Conservation (phyloP, 192 early-diverging fungal species). For the Coemansia sp. region DNA sequence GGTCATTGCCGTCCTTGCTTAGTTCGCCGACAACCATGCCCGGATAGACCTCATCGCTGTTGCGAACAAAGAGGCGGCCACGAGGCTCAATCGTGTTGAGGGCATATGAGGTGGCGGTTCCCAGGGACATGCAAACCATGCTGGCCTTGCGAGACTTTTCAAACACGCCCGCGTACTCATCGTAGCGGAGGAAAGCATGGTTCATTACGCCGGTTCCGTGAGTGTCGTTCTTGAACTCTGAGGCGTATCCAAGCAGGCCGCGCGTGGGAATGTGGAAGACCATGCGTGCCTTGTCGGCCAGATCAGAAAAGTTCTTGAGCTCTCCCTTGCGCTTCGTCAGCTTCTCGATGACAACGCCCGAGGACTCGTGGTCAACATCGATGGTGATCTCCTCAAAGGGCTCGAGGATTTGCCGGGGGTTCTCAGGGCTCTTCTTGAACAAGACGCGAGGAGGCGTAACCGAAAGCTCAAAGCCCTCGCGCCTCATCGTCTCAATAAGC, state of each 20-base stretch:
- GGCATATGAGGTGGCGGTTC: slow-evolving; percentile 71
- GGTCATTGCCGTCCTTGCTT: slow-evolving; percentile 64
- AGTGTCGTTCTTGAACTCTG: slow-evolving; percentile 88
- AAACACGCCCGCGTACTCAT: slow-evolving; percentile 67
- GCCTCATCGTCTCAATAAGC: slow-evolving; percentile 85
- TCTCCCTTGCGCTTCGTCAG: slow-evolving; percentile 80
- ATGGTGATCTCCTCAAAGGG: slow-evolving; percentile 84
- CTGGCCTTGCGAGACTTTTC: slow-evolving; percentile 75
- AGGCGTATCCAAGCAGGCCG: slow-evolving; percentile 77
- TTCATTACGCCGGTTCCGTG: slow-evolving; percentile 80
- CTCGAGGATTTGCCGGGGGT: slow-evolving; percentile 60
- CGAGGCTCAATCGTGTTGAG: slow-evolving; percentile 73
- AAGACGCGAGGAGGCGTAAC: slow-evolving; percentile 82
- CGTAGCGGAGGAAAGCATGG: slow-evolving; percentile 72
- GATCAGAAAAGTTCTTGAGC: slow-evolving; percentile 68
- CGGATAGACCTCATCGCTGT: slow-evolving; percentile 73
- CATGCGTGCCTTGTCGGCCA: slow-evolving; percentile 71
- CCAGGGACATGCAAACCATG: slow-evolving; percentile 68
- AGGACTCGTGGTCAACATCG: slow-evolving; percentile 68
- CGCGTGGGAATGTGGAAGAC: slow-evolving; percentile 81
- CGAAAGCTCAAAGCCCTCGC: slow-evolving; percentile 83
- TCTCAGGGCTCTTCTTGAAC: slow-evolving; percentile 62
- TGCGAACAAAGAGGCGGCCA: slow-evolving; percentile 74
- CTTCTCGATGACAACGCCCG: slow-evolving; percentile 82
- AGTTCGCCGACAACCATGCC: slow-evolving; percentile 89